Evolutionary conservation across 2,329 filamentous ascomycete genomes (phyloP).

Genomic region (Seiridium unicorne): DNA sequence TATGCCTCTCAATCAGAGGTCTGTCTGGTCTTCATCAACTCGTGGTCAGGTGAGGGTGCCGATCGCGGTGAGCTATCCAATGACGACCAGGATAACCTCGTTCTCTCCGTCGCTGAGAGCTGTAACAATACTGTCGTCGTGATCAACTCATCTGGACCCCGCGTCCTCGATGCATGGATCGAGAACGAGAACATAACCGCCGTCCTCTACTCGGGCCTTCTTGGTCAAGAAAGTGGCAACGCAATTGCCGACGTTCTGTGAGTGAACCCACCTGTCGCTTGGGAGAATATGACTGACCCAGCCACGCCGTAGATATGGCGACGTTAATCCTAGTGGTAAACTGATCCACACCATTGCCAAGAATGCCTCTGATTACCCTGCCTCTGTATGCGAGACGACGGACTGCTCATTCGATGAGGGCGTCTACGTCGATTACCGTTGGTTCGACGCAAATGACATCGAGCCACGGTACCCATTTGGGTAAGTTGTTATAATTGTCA

Average conservation of each 20-base stretch:
- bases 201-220: constrained; percentile 57
- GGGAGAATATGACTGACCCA: not conserved
- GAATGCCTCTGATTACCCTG: constrained; percentile 48
- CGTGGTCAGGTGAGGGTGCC: constrained; percentile 56
- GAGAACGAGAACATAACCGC: constrained; percentile 60
- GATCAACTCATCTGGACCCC: constrained; percentile 61
- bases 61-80: constrained; percentile 18
- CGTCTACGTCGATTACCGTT: constrained; percentile 55
- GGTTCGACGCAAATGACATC: constrained; percentile 48
- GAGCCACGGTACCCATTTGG: constrained; percentile 54
- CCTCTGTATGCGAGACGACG: constrained; percentile 21
- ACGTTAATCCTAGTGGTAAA: constrained; percentile 57
- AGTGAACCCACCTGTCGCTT: not conserved
- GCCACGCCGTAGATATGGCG: constrained; percentile 53
- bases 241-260: constrained; percentile 61
- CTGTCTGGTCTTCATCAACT: constrained; percentile 64
- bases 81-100: constrained; percentile 46
- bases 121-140: constrained; percentile 70
- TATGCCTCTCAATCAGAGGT: constrained; percentile 17
- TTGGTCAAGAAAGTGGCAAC: constrained; percentile 61
- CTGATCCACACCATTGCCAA: constrained; percentile 57
- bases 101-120: constrained; percentile 55
- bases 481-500: constrained; percentile 9
- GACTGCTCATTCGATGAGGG: constrained; percentile 36
- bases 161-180: constrained; percentile 56